Evolutionary conservation across 2,329 filamentous ascomycete genomes (phyloP), one percentile per base, ranked within the genome.

Genomic region (Ophiostoma sp.): DNA sequence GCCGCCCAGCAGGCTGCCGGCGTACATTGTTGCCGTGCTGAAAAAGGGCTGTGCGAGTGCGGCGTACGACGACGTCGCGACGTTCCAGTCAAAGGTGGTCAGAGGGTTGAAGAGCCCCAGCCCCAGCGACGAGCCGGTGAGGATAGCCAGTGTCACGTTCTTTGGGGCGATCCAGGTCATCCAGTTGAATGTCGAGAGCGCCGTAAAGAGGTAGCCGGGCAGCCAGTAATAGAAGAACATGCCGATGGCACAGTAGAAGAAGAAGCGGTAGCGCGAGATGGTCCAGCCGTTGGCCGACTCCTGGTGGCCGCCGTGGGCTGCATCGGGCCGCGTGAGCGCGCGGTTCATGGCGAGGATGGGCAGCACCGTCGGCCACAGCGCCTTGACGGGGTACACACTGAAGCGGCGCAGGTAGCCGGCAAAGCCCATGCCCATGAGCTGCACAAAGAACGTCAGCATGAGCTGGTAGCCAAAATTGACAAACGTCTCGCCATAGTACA

Each of bases 261-360:
- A 90, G 75, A 85, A 85, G 70, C 81, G 81, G 75, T 88, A 89
- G 66, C 87, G 83, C 16, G 85, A 83, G 64, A 89, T 82, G 44
- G 74, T 81, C 88, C 88, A 90, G 58, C 87, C 87, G 73, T 83
- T 83, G 38, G 80, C 58, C 4, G 36, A n/a, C 58, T 79, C 70
- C 79, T 78, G 1, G 77, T 72, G 2, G 86, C 83, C 70, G 87
- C 81, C 0, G 83, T 80, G 49, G 41, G 78, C 76, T 14, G 79
- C 80, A 72, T 84, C 83, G 72, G 89, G 87, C 75, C 91, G 87
- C 49, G 40, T 63, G 6, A 91, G 80, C 2, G 87, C 84, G 73
- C 87, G 83, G 75, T 89, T 87, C 45, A 90, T 80, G 1, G 86
- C 81, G 55, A 83, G 81, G 73, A 87, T 89, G 74, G 87, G 84